These are phyloP conservation scores for Exsudoporus frostii DNA, from an alignment of 768 basidiomycete genomes.

Conservation along the genomic window DNA sequence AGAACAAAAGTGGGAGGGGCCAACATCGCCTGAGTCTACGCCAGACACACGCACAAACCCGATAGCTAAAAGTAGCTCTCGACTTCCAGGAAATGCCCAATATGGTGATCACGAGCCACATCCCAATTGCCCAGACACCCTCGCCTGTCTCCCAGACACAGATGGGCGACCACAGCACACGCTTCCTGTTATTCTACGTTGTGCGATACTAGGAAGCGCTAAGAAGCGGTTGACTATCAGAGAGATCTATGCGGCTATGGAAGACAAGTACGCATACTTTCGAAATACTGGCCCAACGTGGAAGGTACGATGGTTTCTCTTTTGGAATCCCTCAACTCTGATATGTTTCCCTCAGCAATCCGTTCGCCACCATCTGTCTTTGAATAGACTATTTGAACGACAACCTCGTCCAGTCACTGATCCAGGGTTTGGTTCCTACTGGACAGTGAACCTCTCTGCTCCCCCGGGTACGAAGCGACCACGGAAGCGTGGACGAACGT, in stretches of 20 bases:
- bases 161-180: constrained; percentile 79
- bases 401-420: constrained; percentile 80
- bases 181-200: constrained; percentile 79
- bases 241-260: constrained; percentile 86
- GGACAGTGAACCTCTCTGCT: constrained; percentile 85
- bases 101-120: constrained; percentile 56
- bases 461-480: constrained; percentile 85
- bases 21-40: constrained; percentile 34
- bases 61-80: constrained; percentile 20
- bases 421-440: constrained; percentile 85
- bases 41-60: constrained; percentile 34
- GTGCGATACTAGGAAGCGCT: constrained; percentile 76
- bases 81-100: constrained; percentile 23
- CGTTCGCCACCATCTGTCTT: constrained; percentile 78
- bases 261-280: constrained; percentile 80
- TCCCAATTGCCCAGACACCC: constrained; percentile 72
- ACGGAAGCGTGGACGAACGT: constrained; percentile 69
- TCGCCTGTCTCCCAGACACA: constrained; percentile 76
- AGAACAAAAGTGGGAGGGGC: constrained; percentile 26
- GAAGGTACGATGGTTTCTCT: constrained; percentile 54
- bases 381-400: constrained; percentile 79
- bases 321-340: background rate
- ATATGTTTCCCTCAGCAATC: constrained; percentile 59
- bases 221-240: constrained; percentile 76
- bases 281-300: constrained; percentile 77